Base-by-base conservation (phyloP, 441 rosid genomes). In the Euphorbia corollata region DNA sequence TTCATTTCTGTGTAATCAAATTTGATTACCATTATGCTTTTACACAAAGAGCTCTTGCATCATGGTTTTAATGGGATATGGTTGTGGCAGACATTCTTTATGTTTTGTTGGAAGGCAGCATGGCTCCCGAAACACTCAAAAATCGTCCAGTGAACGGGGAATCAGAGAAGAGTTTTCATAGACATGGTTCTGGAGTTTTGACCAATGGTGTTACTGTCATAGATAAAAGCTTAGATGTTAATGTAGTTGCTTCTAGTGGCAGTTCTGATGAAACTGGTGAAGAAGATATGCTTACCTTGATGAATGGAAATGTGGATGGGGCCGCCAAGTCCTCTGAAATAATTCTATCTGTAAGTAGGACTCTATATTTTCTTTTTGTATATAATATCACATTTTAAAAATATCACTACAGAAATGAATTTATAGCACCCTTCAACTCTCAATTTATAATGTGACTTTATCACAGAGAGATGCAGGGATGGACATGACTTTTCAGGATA, bases 401-500 rank as follows among this genome's bases (percentile, higher is more conserved):
- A 24, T 2, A 27, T 73, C 65, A 55, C 47, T 5, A 13, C 27
- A 32, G 68, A 59, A 20, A 20, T 27, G 16, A 24, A 63, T 10
- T 73, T 55, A 54, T 70, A 36, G 68, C 60, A 60, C 69, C 45
- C 71, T 39, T 67, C n/a, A 39, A 18, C 27, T 74, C 34, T 45
- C 27, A 43, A 69, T 59, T 36, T 69, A 58, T 9, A 34, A n/a
- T 61, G 59, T 63, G 41, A 10, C 48, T 62, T 61, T 6, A 64
- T 55, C 83, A 88, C 87, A 83, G 79, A 58, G 74, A 74, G 70
- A 81, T 68, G 51, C 82, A 81, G 71, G 75, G 30, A 82, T 79
- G 73, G 94, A 91, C 58, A 73, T 87, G 85, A 87, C 91, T 56
- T 78, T 87, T 66, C 82, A 85, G 72, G 96, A 91, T 72, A 78